phyloP scores from a whole-genome alignment of 2,329 filamentous ascomycete genomes.

The Phoma sp. region DNA sequence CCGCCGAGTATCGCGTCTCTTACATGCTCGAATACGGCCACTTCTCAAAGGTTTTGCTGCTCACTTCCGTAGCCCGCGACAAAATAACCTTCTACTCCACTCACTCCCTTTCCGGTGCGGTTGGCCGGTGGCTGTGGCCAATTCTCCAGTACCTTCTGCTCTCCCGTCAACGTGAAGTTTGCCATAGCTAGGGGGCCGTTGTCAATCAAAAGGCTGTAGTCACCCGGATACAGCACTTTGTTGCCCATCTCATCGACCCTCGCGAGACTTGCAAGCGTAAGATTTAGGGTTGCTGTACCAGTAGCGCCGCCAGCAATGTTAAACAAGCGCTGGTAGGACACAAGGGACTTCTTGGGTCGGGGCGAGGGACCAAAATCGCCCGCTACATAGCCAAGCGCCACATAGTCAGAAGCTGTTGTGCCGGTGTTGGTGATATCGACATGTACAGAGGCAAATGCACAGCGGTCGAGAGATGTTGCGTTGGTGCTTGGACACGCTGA shows the following conservation, averaged over 20 bases:
- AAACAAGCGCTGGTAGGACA: constrained; percentile 56
- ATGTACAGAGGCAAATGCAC: constrained; percentile 50
- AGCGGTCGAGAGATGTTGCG: constrained; percentile 48
- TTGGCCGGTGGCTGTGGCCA: constrained; percentile 39
- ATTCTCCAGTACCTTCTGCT: constrained; percentile 28
- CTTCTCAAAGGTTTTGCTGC: constrained; percentile 1
- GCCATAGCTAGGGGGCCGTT: constrained; percentile 22
- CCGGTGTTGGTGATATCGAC: constrained; percentile 59
- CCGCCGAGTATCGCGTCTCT: no score
- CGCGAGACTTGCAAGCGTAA: constrained; percentile 59
- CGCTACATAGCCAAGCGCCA: constrained; percentile 59
- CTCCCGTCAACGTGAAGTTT: constrained; percentile 35
- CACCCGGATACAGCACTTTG: constrained; percentile 61
- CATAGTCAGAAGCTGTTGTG: constrained; percentile 58
- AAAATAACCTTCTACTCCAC: constrained; percentile 30
- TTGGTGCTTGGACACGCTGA: constrained; percentile 37
- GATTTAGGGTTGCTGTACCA: constrained; percentile 46
- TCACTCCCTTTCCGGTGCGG: constrained; percentile 26
- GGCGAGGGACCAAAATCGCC: constrained; percentile 58
- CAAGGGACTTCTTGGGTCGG: constrained; percentile 61
- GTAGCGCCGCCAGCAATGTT: constrained; percentile 48
- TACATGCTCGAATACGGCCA: no score
- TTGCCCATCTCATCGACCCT: constrained; percentile 60
- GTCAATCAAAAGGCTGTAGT: constrained; percentile 49
- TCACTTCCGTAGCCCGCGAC: constrained; percentile 30